phyloP scores from a whole-genome alignment of 164 flowering plant genomes.

The Tetrastigma voinierianum region DNA sequence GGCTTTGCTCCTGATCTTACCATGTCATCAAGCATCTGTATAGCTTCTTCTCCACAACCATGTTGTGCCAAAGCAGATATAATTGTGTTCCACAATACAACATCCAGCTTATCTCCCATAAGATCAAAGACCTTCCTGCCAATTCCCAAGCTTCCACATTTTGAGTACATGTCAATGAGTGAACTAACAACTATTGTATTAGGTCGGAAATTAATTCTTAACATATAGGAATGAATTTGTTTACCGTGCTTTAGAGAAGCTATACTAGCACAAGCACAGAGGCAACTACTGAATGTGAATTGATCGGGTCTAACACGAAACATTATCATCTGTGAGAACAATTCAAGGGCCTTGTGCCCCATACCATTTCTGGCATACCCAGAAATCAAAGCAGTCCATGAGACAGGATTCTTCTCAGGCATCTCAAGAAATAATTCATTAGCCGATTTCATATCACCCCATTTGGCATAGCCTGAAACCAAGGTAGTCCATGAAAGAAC shows the following conservation, averaged over 20 bases:
- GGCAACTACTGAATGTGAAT: slow-evolving; percentile 67
- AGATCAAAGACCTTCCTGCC: slow-evolving; percentile 40
- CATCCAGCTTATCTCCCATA: slow-evolving; percentile 41
- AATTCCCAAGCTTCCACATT: slow-evolving; percentile 53
- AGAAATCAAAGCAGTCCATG: slow-evolving; percentile 75
- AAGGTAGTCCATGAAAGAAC: slow-evolving; percentile 66
- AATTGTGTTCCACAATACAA: slow-evolving; percentile 71
- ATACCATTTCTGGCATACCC: slow-evolving; percentile 59
- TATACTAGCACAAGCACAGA: slow-evolving; percentile 60
- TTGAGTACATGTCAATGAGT: slow-evolving; percentile 77
- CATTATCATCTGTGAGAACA: slow-evolving; percentile 50
- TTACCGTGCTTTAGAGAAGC: slow-evolving; percentile 60
- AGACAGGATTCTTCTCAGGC: slow-evolving; percentile 67
- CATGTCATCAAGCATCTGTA: slow-evolving; percentile 47
- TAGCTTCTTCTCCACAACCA: slow-evolving; percentile 59
- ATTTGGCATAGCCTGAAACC: slow-evolving; percentile 70
- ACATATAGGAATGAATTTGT: slow-evolving; percentile 64
- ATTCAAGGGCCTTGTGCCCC: slow-evolving; percentile 47
- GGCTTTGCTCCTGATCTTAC: slow-evolving; percentile 44
- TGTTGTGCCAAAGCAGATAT: slow-evolving; percentile 70
- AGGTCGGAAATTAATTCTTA: slow-evolving; percentile 43
- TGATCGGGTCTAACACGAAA: slow-evolving; percentile 57
- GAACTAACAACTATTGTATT: slow-evolving; percentile 66
- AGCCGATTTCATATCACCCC: slow-evolving; percentile 62
- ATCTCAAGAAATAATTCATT: slow-evolving; percentile 48